Percentiles rank a stretch among this genome's conserved stretches.
phyloP scores from a whole-genome alignment of 1,139 yeast genomes.

The Scheffersomyces quercinus region DNA sequence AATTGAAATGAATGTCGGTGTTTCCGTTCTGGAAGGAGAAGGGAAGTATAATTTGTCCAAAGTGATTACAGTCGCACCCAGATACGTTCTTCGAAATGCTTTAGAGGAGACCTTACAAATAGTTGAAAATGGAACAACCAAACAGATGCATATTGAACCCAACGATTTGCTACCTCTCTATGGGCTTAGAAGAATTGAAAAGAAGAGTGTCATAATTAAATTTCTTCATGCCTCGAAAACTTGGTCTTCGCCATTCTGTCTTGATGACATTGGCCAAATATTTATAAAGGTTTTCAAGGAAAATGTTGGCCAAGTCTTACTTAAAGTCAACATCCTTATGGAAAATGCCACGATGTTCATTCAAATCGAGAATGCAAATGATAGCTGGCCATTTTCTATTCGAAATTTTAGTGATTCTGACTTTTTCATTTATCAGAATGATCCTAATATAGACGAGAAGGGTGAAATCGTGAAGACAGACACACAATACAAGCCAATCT shows the following conservation, averaged over 20 bases:
- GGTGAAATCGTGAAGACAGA: constrained; percentile 58
- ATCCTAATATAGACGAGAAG: constrained; percentile 74
- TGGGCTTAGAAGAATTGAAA: constrained; percentile 48
- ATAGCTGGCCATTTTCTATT: constrained; percentile 90
- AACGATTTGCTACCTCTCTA: constrained; percentile 64
- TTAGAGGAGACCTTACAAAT: constrained; percentile 57
- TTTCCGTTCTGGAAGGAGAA: constrained; percentile 78
- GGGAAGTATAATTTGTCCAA: constrained; percentile 81
- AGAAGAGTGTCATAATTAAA: constrained; percentile 59
- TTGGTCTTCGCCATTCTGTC: constrained; percentile 88
- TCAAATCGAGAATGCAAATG: constrained; percentile 69
- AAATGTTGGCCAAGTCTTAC: constrained; percentile 63
- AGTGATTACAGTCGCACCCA: constrained; percentile 77
- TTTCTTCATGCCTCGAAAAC: constrained; percentile 58
- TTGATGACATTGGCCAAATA: constrained; percentile 76
- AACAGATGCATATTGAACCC: constrained; percentile 44
- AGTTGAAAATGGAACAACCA: constrained; percentile 69
- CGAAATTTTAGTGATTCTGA: constrained; percentile 86
- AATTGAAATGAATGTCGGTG: constrained; percentile 73
- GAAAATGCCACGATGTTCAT: constrained; percentile 84
- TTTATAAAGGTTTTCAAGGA: constrained; percentile 69
- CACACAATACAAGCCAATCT: constrained; percentile 66
- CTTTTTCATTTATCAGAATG: constrained; percentile 80
- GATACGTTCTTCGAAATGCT: constrained; percentile 72
- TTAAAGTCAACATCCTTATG: constrained; percentile 70